Base-by-base conservation (phyloP, 192 early-diverging fungal species). In the Entomortierella chlamydospora region DNA sequence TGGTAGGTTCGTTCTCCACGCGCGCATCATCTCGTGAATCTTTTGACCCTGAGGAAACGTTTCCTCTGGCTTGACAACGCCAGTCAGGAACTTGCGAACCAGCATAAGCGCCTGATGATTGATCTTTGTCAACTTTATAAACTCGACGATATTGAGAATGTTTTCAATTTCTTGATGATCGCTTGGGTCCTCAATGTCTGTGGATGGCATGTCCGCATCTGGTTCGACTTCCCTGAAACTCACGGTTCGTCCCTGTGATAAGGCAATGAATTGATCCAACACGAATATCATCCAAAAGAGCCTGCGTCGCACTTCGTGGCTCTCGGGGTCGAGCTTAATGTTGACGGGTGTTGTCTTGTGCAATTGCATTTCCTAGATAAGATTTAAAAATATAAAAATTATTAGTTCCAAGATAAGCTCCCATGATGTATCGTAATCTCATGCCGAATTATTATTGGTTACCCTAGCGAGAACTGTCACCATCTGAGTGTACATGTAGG, bases 401-500 rank as follows among this genome's bases (percentile, higher is more conserved):
- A 37, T 37, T 37, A 7, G 34, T 10, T 37, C 34, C 10, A 4
- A 37, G 10, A 37, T 37, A n/a, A n/a, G n/a, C n/a, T n/a, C n/a
- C n/a, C n/a, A n/a, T n/a, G n/a, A n/a, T n/a, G n/a, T n/a, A n/a
- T n/a, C n/a, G n/a, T 41, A 22, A 10, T 10, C 17, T n/a, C n/a
- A n/a, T n/a, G n/a, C n/a, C n/a, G n/a, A n/a, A n/a, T 13, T 7
- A 4, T 22, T 56, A 5, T 42, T 22, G 29, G 59, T 64, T 73
- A 74, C 72, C 57, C 72, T 66, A 2, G 72, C 72, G 13, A 74
- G 72, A n/a, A 74, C 72, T 56, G 64, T 74, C 15, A 67, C 72
- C 72, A 74, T 74, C 64, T 74, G 72, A n/a, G 86, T 69, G 52
- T 80, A 85, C 71, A 84, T 74, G 51, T 78, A 79, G 8, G 85